Evolutionary conservation across 805 yeast genomes (phyloP).

Genomic region (Starmerella bombi): DNA sequence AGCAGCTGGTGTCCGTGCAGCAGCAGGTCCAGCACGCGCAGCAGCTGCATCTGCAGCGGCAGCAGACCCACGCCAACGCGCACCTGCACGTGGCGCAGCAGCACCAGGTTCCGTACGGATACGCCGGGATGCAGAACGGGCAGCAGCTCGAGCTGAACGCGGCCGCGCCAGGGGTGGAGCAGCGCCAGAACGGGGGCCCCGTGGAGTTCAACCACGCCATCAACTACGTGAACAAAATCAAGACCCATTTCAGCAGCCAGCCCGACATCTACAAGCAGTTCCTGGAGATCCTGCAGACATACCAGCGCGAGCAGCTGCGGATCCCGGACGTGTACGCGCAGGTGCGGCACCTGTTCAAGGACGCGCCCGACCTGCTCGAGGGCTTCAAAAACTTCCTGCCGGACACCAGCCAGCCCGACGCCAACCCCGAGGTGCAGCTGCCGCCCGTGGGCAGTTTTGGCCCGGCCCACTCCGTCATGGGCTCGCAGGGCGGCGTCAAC

Average conservation of each 20-base stretch:
- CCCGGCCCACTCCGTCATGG: constrained; percentile 30
- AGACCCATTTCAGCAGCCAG: constrained; percentile 80
- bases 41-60: constrained; percentile 16
- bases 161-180: too few relatives aligned
- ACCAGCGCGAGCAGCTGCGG: constrained; percentile 91
- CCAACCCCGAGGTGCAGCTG: constrained; percentile 37
- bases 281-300: constrained; percentile 87
- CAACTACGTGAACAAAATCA: constrained; percentile 88
- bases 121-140: background rate
- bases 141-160: background rate
- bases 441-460: constrained; percentile 88
- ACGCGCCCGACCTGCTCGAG: constrained; percentile 86
- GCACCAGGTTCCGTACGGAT: constrained; percentile 14
- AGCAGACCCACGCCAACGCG: constrained; percentile 19
- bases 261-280: constrained; percentile 94
- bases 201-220: constrained; percentile 97
- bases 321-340: constrained; percentile 91
- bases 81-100: constrained; percentile 19
- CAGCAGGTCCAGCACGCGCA: constrained; percentile 17
- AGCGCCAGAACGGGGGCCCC: constrained; percentile 37
- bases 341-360: constrained; percentile 74
- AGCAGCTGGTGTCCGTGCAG: constrained; percentile 7
- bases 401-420: constrained; percentile 12
- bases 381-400: constrained; percentile 94
- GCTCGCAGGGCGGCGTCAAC: background rate